Conservation (phyloP, 2,329 filamentous ascomycete species). For the Lizonia empirigonia region DNA sequence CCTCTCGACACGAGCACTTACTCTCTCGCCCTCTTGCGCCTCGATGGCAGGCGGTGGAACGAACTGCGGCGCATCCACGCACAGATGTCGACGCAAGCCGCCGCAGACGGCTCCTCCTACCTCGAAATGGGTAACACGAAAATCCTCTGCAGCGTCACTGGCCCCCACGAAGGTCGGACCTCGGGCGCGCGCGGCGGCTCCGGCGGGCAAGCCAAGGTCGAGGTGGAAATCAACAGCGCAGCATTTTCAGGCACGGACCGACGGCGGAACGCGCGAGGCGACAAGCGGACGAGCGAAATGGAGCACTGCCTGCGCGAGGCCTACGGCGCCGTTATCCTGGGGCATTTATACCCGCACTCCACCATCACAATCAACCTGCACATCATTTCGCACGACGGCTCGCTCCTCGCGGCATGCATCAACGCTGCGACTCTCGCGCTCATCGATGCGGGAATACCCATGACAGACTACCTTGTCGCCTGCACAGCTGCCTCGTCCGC, state of each 20-base stretch:
- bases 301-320: conserved; percentile 78
- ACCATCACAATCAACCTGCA: conserved; percentile 84
- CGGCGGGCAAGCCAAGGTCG: conserved; percentile 67
- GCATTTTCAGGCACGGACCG: conserved; percentile 88
- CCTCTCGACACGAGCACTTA: conserved; percentile 95
- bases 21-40: conserved; percentile 73
- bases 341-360: conserved; percentile 85
- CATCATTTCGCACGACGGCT: conserved; percentile 88
- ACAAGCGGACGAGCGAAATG: conserved; percentile 79
- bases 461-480: conserved; percentile 88
- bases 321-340: conserved; percentile 78
- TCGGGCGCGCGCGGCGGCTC: conserved; percentile 54
- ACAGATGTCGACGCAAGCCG: conserved; percentile 89
- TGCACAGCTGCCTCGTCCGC: conserved; percentile 85
- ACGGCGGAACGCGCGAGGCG: conserved; percentile 60
- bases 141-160: conserved; percentile 89
- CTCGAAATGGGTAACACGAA: conserved; percentile 98
- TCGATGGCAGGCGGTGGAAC: conserved; percentile 89
- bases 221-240: conserved; percentile 82
- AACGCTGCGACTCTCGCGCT: conserved; percentile 92
- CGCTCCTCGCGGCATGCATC: conserved; percentile 83
- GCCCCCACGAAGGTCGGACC: conserved; percentile 73
- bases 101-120: conserved; percentile 90
- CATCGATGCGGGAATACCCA: conserved; percentile 92
- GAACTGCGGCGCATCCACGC: conserved; percentile 88